Evolutionary conservation across 2,329 filamentous ascomycete species (phyloP).

Genomic region (Akanthomyces lecanii): DNA sequence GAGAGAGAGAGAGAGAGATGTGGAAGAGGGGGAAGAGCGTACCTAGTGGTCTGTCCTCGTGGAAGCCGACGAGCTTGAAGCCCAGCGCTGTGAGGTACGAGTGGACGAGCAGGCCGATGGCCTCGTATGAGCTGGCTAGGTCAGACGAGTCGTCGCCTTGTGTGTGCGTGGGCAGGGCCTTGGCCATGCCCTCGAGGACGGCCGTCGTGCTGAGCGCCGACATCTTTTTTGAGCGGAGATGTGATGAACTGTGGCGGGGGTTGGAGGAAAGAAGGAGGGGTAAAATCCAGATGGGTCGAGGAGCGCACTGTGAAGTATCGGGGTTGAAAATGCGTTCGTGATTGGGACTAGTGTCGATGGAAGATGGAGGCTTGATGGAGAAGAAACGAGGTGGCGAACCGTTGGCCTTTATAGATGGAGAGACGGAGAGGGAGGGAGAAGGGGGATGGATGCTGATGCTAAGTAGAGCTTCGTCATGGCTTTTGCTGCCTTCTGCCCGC

Average conservation of each 20-base stretch:
- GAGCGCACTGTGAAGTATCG: not conserved
- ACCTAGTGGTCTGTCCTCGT: slow-evolving; percentile 75
- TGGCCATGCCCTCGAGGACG: slow-evolving; percentile 54
- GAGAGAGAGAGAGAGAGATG: not conserved
- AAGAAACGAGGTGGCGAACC: not conserved
- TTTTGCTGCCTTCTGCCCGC: not conserved
- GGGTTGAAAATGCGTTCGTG: not conserved
- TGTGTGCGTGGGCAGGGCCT: slow-evolving; percentile 53
- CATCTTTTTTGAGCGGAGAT: slow-evolving; percentile 8
- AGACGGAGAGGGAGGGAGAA: not conserved
- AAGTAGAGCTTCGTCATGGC: slow-evolving; percentile 2
- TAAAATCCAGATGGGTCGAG: not conserved
- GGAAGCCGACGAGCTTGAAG: slow-evolving; percentile 78
- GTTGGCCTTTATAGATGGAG: not conserved
- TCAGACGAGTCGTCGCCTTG: slow-evolving; percentile 54
- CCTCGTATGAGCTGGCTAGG: slow-evolving; percentile 71
- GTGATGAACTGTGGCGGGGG: not conserved
- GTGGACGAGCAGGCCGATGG: slow-evolving; percentile 77
- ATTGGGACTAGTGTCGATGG: not conserved
- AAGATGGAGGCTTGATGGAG: not conserved
- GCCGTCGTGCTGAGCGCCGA: slow-evolving; percentile 29
- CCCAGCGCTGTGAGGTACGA: slow-evolving; percentile 75
- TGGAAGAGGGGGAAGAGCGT: slow-evolving; percentile 22
- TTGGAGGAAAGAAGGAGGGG: not conserved
- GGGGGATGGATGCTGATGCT: not conserved